Conservation (phyloP, 192 early-diverging fungal species). For the Entomortierella parvispora region DNA sequence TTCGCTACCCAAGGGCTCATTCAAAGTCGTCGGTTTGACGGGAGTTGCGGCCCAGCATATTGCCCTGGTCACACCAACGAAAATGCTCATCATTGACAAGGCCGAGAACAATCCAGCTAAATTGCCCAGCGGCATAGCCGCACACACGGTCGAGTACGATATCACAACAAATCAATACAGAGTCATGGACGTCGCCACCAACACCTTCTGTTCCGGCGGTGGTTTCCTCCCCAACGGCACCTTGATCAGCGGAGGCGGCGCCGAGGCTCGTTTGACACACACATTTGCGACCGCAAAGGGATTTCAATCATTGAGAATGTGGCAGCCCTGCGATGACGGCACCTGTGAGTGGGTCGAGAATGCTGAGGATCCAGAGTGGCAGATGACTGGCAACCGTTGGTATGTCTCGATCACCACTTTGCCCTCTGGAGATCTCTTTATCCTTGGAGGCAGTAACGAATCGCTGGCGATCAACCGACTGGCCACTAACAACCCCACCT, state of each 20-base stretch:
- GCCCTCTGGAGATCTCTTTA: constrained; percentile 60
- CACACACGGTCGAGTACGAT: constrained; percentile 60
- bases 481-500: constrained; percentile 60
- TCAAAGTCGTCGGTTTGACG: constrained; percentile 50
- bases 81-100: constrained; percentile 64
- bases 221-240: constrained; percentile 66
- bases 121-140: constrained; percentile 54
- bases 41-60: constrained; percentile 65
- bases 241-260: constrained; percentile 64
- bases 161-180: constrained; percentile 55
- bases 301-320: constrained; percentile 58
- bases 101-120: constrained; percentile 61
- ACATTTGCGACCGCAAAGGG: constrained; percentile 46
- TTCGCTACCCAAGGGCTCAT: constrained; percentile 34
- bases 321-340: constrained; percentile 57
- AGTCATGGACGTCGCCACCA: constrained; percentile 58
- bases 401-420: constrained; percentile 37
- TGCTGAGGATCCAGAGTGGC: constrained; percentile 36
- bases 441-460: constrained; percentile 64
- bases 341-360: constrained; percentile 60
- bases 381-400: constrained; percentile 52
- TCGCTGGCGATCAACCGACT: constrained; percentile 55
- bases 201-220: constrained; percentile 68
- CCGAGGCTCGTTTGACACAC: constrained; percentile 45
- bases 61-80: constrained; percentile 55